Percentiles rank a stretch among this genome's conserved stretches.
Evolutionary conservation across 2,329 filamentous ascomycete species (phyloP).

Genomic region (Teratosphaeria pseudoeucalypti): DNA sequence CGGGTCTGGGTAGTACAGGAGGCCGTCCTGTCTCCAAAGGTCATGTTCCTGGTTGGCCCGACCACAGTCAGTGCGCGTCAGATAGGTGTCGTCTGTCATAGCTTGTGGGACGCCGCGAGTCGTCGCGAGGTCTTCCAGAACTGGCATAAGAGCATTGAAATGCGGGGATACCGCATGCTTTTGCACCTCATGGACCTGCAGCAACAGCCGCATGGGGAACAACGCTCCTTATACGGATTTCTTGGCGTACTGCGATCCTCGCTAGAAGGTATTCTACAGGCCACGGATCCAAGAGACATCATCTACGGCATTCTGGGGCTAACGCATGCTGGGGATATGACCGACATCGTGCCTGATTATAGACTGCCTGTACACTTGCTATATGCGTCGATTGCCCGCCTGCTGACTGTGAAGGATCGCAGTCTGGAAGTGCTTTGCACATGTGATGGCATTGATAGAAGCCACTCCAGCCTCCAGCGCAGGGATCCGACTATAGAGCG

Average conservation of each 20-base stretch:
- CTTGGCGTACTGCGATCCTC: background rate
- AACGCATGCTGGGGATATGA: background rate
- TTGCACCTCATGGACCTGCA: background rate
- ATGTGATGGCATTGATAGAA: background rate
- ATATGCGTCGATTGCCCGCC: background rate
- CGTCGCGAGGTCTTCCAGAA: background rate
- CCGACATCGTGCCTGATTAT: background rate
- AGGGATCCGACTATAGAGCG: background rate
- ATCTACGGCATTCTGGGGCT: background rate
- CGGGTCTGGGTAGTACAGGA: conserved; percentile 1
- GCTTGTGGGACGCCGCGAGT: background rate
- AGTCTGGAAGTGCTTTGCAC: background rate
- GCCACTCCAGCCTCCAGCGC: background rate
- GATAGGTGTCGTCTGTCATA: background rate
- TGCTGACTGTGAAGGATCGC: background rate
- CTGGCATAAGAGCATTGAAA: background rate
- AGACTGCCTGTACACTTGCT: background rate
- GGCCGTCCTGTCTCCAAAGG: background rate
- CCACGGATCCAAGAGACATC: background rate
- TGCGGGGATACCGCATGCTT: background rate
- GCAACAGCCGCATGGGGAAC: background rate
- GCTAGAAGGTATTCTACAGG: background rate
- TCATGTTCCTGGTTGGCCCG: background rate
- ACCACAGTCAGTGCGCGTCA: background rate
- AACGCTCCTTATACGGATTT: background rate